A percentile compares a stretch with the other conserved stretches of the same genome.
phyloP scores from a whole-genome alignment of 768 basidiomycete genomes.

The Xerocomus spinulosus region DNA sequence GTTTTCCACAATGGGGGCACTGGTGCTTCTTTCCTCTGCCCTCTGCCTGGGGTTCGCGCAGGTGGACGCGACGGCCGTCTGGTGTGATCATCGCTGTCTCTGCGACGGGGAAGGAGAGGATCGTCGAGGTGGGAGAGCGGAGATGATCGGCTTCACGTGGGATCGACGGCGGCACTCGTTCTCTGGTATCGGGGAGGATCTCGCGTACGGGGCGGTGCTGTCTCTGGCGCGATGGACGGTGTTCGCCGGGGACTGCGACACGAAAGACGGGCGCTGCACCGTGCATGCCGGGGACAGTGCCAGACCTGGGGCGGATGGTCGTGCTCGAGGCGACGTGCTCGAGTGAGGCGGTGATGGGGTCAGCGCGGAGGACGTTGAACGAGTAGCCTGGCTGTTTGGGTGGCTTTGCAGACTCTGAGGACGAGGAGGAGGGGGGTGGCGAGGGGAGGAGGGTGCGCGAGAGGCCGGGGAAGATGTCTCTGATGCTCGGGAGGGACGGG shows the following conservation, averaged over 20 bases:
- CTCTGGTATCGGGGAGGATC: conserved; percentile 24
- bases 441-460: conserved; percentile 13
- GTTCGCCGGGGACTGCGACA: conserved; percentile 31
- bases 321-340: conserved; percentile 43
- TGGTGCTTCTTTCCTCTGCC: conserved; percentile 35
- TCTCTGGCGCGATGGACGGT: conserved; percentile 14
- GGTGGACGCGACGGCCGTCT: conserved; percentile 28
- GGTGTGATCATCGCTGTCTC: conserved; percentile 26
- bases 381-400: conserved; percentile 28
- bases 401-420: conserved; percentile 24
- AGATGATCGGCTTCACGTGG: conserved; percentile 30
- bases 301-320: conserved; percentile 32
- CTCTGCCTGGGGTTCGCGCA: conserved; percentile 27
- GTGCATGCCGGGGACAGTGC: conserved; percentile 23
- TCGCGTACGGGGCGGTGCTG: conserved; percentile 18
- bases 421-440: conserved; percentile 25
- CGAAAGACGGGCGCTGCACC: conserved; percentile 37
- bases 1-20: conserved; percentile 37
- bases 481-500: conserved; percentile 44
- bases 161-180: conserved; percentile 27
- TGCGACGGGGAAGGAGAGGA: conserved; percentile 33
- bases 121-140: conserved; percentile 30
- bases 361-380: conserved; percentile 44
- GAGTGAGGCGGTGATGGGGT: conserved; percentile 38
- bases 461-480: conserved; percentile 53